Evolutionary conservation across 2,329 filamentous ascomycete genomes (phyloP), one percentile per base, ranked within the genome.

Genomic region (Sporothrix curviconia): DNA sequence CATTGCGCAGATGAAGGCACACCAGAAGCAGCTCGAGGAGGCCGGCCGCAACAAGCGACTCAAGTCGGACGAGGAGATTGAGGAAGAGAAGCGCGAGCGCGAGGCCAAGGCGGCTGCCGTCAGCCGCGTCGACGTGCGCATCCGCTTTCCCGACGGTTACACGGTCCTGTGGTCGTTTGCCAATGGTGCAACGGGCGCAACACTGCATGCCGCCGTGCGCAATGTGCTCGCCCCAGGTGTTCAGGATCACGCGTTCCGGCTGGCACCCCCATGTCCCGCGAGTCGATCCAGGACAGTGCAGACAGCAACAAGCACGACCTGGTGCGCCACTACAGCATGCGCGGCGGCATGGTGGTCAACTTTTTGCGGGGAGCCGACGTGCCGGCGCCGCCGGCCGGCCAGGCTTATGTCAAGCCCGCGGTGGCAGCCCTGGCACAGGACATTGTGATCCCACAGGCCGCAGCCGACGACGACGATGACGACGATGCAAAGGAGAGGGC

Each of bases 81-180:
- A 84, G 36, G 84, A 85, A 24, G 83, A 85, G 62, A 85, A 84
- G 34, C 77, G 81, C 5, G 84, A 82, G 22, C 83, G 86, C 54
- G 80, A 82, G 47, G 83, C 85, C 30, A 85, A 78, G 61, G 74
- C 91, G 1, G 80, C 85, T 5, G 78, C 81, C 5, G 78, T 92
- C 60, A 83, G 81, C 52, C 81, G 82, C 32, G 81, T 95, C 32
- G 79, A 83, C 28, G 78, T 97, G 62, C 90, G 89, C 62, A 81
- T 96, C 50, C 87, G 92, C 25, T 92, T 96, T 64, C 92, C 92
- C 0, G 92, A 97, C 68, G 89, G 92, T 64, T 88, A 85, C 58
- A 84, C 86, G 55, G 83, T 91, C 32, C 83, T 90, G 53, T 86
- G 86, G 73, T 80, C 78, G n/a, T 84, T 95, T 63, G 79, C 78